Percentiles rank a stretch among this genome's conserved stretches.
phyloP scores from a whole-genome alignment of 1,284 basidiomycete species.

The Ganoderma multipileum region DNA sequence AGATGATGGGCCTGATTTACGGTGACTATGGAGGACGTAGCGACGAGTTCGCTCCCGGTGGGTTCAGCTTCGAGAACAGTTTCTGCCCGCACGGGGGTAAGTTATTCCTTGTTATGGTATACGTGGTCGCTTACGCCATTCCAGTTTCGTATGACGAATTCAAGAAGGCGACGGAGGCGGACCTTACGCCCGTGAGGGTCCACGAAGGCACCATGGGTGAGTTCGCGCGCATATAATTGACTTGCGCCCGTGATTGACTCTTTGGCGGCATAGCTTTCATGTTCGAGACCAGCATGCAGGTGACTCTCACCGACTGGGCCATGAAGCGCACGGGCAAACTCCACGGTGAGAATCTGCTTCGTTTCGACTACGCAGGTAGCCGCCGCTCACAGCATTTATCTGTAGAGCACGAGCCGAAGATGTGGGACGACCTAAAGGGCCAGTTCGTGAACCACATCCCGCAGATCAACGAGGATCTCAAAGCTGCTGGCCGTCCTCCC shows the following conservation, averaged over 20 bases:
- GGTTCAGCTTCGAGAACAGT: constrained; percentile 66
- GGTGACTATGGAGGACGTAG: constrained; percentile 67
- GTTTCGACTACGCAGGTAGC: background rate
- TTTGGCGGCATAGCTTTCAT: constrained; percentile 51
- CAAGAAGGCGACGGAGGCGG: constrained; percentile 57
- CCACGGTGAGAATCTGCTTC: constrained; percentile 48
- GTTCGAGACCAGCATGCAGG: constrained; percentile 69
- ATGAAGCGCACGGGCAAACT: constrained; percentile 63
- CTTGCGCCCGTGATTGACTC: background rate
- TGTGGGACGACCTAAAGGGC: constrained; percentile 66
- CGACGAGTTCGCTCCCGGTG: constrained; percentile 64
- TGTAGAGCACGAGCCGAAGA: constrained; percentile 58
- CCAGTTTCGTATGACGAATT: constrained; percentile 64
- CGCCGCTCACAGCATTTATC: background rate
- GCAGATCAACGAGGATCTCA: constrained; percentile 60
- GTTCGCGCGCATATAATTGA: constrained; percentile 19
- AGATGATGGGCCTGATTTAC: constrained; percentile 68
- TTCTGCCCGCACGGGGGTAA: constrained; percentile 67
- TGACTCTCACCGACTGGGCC: constrained; percentile 68
- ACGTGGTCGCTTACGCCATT: background rate
- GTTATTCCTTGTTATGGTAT: constrained; percentile 15
- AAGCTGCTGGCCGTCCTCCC: constrained; percentile 50
- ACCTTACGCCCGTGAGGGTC: constrained; percentile 56
- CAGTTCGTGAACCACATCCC: constrained; percentile 66
- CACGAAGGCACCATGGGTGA: constrained; percentile 62